Conservation (phyloP, 768 basidiomycete species). For the Boletellus ananas region DNA sequence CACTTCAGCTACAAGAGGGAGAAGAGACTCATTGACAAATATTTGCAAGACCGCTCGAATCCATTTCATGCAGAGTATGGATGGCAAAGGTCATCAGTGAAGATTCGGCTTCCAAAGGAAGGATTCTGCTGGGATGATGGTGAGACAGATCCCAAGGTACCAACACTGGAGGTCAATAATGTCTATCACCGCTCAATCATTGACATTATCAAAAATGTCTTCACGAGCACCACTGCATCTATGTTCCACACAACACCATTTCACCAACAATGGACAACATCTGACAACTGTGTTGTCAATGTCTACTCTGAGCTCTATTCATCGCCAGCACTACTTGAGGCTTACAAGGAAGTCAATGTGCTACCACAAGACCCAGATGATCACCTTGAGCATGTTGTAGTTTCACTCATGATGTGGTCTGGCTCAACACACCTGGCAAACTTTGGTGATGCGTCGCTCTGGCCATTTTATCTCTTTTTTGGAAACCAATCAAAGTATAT, state of each 20-base stretch:
- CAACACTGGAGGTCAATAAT: neutral
- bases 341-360: neutral
- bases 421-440: conserved; percentile 30
- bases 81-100: conserved; percentile 1
- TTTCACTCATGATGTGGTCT: conserved; percentile 28
- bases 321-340: conserved; percentile 5
- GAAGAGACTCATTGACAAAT: neutral
- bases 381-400: neutral
- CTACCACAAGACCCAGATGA: neutral
- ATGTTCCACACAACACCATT: conserved; percentile 1
- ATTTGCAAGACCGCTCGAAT: neutral
- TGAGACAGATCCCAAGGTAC: neutral
- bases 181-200: conserved; percentile 1
- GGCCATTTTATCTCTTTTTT: conserved; percentile 24
- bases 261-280: neutral
- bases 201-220: neutral
- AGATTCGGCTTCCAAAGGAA: conserved; percentile 7
- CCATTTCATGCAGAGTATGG: neutral
- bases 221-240: neutral
- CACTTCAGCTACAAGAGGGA: conserved; percentile 14
- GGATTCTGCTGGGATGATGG: neutral
- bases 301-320: neutral
- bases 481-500: conserved; percentile 20
- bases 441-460: conserved; percentile 28
- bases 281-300: neutral